phyloP scores from a whole-genome alignment of 176 grass and related monocot species.

The Tillandsia leiboldiana region DNA sequence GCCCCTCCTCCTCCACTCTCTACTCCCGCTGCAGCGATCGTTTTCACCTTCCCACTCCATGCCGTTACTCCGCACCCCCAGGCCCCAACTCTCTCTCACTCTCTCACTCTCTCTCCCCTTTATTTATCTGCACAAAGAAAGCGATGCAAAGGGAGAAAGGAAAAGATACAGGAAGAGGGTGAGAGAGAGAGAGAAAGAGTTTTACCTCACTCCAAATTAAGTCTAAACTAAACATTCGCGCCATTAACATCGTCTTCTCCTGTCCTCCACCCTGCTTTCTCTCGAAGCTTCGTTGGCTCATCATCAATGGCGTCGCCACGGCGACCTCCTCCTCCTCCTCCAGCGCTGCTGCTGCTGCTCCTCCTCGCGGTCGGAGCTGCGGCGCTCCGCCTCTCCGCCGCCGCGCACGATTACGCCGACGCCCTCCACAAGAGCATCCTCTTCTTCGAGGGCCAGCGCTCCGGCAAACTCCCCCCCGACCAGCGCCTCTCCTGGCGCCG shows the following conservation, averaged over 20 bases:
- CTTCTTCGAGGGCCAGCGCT: conserved; percentile 87
- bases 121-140: conserved; percentile 9
- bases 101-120: background rate
- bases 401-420: conserved; percentile 59
- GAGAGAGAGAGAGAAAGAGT: background rate
- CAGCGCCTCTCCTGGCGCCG: conserved; percentile 60
- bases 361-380: background rate
- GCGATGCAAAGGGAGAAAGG: background rate
- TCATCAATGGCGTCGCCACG: background rate
- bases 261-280: background rate
- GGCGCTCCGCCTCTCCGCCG: background rate
- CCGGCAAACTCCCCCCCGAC: conserved; percentile 39
- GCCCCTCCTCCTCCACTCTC: background rate
- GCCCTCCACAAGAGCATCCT: conserved; percentile 81
- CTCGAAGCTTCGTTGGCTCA: background rate
- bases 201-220: background rate
- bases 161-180: background rate
- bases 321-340: background rate
- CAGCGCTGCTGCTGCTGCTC: conserved; percentile 11
- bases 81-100: background rate
- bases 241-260: background rate
- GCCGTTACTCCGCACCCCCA: conserved; percentile 15
- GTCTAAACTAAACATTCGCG: background rate
- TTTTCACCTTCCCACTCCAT: conserved; percentile 1
- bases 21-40: background rate